Percentiles rank a stretch among this genome's conserved stretches.
phyloP scores from a whole-genome alignment of 164 flowering plant species.

The Vitis rotundifolia region DNA sequence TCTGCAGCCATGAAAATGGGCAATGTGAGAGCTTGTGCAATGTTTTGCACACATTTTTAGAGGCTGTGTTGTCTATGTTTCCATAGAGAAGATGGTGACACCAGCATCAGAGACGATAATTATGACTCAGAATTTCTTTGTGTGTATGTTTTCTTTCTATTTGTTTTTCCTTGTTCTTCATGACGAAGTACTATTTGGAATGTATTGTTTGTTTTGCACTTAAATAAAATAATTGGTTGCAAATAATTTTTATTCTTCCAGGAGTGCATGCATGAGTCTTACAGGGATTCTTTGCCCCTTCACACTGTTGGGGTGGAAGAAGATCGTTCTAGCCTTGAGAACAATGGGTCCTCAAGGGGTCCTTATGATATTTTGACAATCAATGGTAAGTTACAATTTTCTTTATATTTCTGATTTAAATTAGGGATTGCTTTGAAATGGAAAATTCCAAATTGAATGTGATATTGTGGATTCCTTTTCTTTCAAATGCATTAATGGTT shows the following conservation, averaged over 20 bases:
- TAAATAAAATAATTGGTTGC: neutral
- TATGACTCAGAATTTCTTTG: no score
- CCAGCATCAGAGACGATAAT: no score
- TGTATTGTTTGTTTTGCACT: neutral
- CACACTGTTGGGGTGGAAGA: conserved; percentile 71
- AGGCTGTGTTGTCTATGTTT: no score
- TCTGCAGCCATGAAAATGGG: no score
- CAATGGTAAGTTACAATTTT: conserved; percentile 47
- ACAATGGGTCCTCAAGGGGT: conserved; percentile 47
- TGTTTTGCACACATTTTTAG: no score
- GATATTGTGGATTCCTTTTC: neutral
- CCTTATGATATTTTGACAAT: conserved; percentile 47
- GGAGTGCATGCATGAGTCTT: conserved; percentile 82
- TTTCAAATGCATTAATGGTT: conserved; percentile 9
- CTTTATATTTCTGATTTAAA: neutral
- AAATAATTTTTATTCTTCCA: conserved; percentile 19
- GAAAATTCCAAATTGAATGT: neutral
- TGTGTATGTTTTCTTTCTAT: no score
- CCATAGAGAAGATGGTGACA: no score
- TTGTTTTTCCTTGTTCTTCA: no score
- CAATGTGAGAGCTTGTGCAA: no score
- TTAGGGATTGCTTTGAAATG: neutral
- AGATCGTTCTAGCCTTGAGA: conserved; percentile 62
- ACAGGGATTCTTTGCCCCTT: conserved; percentile 56
- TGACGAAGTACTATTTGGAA: no score